Percentiles rank a stretch among this genome's conserved stretches.
phyloP scores from a whole-genome alignment of 192 early-diverging fungal genomes.

The Coemansia sp. region DNA sequence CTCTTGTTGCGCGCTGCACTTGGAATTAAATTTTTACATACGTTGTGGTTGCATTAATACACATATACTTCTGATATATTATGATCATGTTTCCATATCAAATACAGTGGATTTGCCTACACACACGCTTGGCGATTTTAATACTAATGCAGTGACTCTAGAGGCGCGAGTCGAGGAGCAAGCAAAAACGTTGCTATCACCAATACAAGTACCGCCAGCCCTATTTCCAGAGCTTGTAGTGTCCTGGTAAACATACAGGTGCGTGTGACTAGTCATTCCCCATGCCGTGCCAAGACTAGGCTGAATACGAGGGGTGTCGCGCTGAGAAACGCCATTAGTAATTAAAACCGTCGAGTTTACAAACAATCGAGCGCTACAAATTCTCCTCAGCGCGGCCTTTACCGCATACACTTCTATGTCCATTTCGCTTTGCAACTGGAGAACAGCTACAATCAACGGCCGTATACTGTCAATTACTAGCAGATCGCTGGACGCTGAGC shows the following conservation, averaged over 20 bases:
- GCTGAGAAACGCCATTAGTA: slow-evolving; percentile 39
- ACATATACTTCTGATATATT: too few species aligned
- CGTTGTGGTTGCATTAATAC: too few species aligned
- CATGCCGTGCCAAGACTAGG: slow-evolving; percentile 34
- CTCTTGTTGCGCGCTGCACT: too few species aligned
- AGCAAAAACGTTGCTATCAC: not conserved
- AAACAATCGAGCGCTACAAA: not conserved
- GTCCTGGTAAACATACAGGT: slow-evolving; percentile 12
- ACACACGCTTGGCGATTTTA: slow-evolving; percentile 16
- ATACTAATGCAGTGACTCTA: slow-evolving; percentile 1
- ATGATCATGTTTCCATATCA: not conserved
- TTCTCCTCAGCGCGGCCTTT: slow-evolving; percentile 20
- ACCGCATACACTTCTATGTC: slow-evolving; percentile 25
- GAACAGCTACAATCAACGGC: slow-evolving; percentile 21
- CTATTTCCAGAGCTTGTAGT: not conserved
- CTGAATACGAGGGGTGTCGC: slow-evolving; percentile 11
- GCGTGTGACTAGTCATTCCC: slow-evolving; percentile 33
- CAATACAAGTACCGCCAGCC: not conserved
- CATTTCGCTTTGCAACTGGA: slow-evolving; percentile 12
- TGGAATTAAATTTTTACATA: too few species aligned
- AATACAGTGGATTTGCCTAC: slow-evolving; percentile 4
- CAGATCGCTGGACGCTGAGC: slow-evolving; percentile 3
- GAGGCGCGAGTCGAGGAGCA: not conserved
- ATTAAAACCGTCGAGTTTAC: slow-evolving; percentile 13
- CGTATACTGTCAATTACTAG: slow-evolving; percentile 39